Base-by-base conservation (phyloP, 805 yeast species). In the Starmerella bombicola region DNA sequence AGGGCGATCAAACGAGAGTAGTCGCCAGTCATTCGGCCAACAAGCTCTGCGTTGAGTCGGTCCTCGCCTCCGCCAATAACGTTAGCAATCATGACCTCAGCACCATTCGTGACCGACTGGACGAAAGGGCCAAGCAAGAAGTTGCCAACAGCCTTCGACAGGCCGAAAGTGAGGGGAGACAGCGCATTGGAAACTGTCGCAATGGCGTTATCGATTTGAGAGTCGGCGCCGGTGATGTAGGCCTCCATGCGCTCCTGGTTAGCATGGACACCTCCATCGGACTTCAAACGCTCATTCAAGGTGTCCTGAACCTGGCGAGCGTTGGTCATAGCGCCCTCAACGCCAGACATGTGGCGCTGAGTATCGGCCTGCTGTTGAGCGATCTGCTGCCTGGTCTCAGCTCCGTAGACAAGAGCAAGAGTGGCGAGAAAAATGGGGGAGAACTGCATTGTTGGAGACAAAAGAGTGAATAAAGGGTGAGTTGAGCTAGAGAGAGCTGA, bases 101-200 rank as follows among this genome's bases (percentile, higher is more conserved):
- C 58, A 26, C 60, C 57, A 46, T 48, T 45, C 41, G 60, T 55
- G 20, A 55, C 46, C n/a, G 60, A 48, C 45, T 57, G 59, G 28
- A 56, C 55, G 36, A 50, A 45, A 19, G 62, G 60, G 24, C 60
- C 60, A n/a, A 49, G 42, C 12, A 50, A 38, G 22, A 43, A 37
- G 25, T 45, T 41, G 32, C 43, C 51, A 23, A 50, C 34, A 15
- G 45, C 48, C 43, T 33, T 24, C 15, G 48, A 42, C 13, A 42
- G 24, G 21, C 54, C 54, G 26, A 40, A 40, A 22, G 51, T 47
- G 30, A 44, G 21, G 21, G 49, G 50, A 5, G 48, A 46, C 8
- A 49, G 46, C 13, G 50, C 47, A 3, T 41, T 25, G 18, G 43
- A 28, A 8, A 41, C 41, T 23, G 50, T 43, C 7, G 49, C 58